These are phyloP conservation scores for Tothia fuscella DNA, from an alignment of 2,329 filamentous ascomycete genomes.

Conservation along the genomic window DNA sequence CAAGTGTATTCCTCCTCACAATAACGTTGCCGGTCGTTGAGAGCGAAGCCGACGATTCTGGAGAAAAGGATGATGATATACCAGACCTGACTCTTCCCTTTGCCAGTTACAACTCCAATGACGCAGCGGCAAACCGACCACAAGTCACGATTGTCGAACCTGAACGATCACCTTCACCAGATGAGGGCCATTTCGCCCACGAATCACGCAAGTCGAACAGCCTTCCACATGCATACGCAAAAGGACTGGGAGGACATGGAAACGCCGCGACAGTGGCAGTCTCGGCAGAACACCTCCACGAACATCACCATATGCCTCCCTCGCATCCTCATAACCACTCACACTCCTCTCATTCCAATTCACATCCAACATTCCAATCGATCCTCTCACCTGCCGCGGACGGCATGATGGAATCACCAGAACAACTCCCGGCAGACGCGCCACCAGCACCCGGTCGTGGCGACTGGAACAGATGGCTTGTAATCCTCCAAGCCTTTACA, in stretches of 20 bases:
- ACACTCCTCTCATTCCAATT: conserved; percentile 17
- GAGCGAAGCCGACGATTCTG: conserved; percentile 41
- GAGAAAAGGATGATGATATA: conserved; percentile 34
- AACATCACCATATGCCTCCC: conserved; percentile 13
- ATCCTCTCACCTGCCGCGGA: conserved; percentile 23
- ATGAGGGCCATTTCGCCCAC: background rate
- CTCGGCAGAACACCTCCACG: conserved; percentile 17
- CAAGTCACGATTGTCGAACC: conserved; percentile 4
- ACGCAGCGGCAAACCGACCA: background rate
- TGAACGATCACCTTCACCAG: background rate
- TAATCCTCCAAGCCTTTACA: conserved; percentile 72
- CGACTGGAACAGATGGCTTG: conserved; percentile 85
- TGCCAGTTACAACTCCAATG: background rate
- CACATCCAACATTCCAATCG: conserved; percentile 12
- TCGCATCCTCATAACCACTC: conserved; percentile 17
- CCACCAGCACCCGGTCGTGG: conserved; percentile 22
- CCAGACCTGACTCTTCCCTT: conserved; percentile 22
- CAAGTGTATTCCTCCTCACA: conserved; percentile 80
- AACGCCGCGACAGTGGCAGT: conserved; percentile 23
- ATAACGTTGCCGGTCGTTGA: conserved; percentile 89
- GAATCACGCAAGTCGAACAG: background rate
- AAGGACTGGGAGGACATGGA: background rate
- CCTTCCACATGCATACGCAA: background rate
- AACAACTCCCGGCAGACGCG: conserved; percentile 18
- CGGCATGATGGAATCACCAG: conserved; percentile 24